Evolutionary conservation across 2,329 filamentous ascomycete species (phyloP), one percentile per base, ranked within the genome.

Genomic region (Blumeria hordei): DNA sequence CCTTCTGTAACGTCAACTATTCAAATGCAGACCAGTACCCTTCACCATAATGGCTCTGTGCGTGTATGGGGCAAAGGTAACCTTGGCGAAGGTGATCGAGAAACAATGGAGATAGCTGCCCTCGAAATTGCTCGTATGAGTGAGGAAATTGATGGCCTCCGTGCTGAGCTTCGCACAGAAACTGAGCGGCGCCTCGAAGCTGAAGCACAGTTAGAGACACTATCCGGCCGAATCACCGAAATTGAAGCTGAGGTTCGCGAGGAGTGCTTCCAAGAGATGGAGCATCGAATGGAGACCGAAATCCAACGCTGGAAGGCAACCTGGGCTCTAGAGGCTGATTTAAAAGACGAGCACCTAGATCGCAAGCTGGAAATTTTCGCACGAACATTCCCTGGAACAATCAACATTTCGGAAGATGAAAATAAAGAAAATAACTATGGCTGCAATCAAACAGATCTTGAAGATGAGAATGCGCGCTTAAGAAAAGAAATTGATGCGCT

Each of bases 181-280:
- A 76, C 80, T 12, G 76, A 83, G 47, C 75, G 77, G 0, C 76
- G 88, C 2, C 70, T 78, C 52, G 77, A 85, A 37, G 79, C 83
- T 3, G 88, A 95, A 64, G 75, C 81, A 1, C 81, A 81, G 59
- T 76, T 90, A 59, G 79, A 85, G 54, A 72, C 71, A 8, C 70
- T 79, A 64, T 77, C 85, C 45, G 79, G 85, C 28, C 68, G 74
- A 4, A 70, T 80, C 62, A 61, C 78, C 4, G 77, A 81, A 54
- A 71, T 94, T 11, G 92, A 98, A 65, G 80, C 85, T 61, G 81
- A 83, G 6, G 78, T 96, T 34, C 81, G 92, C 21, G 90, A 95
- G 63, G 90, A 96, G 61, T 90, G 88, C 62, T 88, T 81, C 61
- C 73, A 71, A 2, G 92, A 95, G 64, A 93, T 94, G 71, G 92